Evolutionary conservation across 495 filamentous ascomycete genomes (phyloP).

Genomic region (Hyphodiscus hymeniophilus): DNA sequence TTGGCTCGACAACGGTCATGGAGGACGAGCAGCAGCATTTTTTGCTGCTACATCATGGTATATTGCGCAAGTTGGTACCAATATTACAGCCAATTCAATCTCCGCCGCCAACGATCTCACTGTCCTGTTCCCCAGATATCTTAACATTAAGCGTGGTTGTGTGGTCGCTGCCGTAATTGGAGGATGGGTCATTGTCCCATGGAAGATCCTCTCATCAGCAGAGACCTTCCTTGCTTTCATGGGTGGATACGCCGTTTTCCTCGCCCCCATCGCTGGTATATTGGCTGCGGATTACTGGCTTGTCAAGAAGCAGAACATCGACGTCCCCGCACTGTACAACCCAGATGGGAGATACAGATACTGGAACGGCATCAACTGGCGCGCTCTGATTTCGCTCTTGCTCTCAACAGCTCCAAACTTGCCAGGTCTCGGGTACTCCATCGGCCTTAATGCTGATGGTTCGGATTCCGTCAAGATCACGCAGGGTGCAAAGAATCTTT

Average conservation of each 20-base stretch:
- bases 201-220: constrained; percentile 55
- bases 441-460: constrained; percentile 15
- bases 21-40: constrained; percentile 46
- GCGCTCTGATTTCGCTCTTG: constrained; percentile 54
- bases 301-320: constrained; percentile 50
- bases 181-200: constrained; percentile 50
- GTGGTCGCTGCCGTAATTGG: constrained; percentile 43
- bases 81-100: constrained; percentile 52
- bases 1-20: constrained; percentile 66
- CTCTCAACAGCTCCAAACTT: constrained; percentile 53
- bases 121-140: constrained; percentile 47
- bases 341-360: constrained; percentile 48
- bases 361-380: constrained; percentile 52
- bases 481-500: constrained; percentile 31
- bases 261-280: constrained; percentile 60
- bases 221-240: constrained; percentile 52
- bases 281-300: constrained; percentile 63
- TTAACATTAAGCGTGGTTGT: constrained; percentile 49
- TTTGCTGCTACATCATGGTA: constrained; percentile 45
- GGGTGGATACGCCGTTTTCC: constrained; percentile 56
- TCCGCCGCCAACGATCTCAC: constrained; percentile 52
- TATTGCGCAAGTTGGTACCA: constrained; percentile 48
- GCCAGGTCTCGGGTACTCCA: constrained; percentile 36
- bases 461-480: constrained; percentile 29
- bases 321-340: constrained; percentile 50